phyloP scores from a whole-genome alignment of 73 alveolate genomes.

The Tetrahymena thermophila region DNA sequence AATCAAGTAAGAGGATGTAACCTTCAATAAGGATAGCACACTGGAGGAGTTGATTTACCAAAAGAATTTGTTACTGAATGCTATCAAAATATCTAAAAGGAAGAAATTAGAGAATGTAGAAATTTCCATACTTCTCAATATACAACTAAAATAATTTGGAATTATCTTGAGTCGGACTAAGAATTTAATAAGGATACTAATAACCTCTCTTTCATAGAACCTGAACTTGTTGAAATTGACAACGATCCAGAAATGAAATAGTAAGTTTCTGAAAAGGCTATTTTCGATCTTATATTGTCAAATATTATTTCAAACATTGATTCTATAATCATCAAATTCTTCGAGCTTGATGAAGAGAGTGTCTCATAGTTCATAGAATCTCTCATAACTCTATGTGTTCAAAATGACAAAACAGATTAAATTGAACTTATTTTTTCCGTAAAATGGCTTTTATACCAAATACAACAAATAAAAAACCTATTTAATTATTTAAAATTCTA shows the following conservation, averaged over 20 bases:
- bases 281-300: neutral
- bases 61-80: neutral
- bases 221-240: neutral
- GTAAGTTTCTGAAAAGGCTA: neutral
- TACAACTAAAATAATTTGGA: neutral
- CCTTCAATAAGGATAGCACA: neutral
- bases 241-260: neutral
- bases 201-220: neutral
- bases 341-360: neutral
- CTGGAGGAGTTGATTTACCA: neutral
- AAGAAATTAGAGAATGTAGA: neutral
- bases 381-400: neutral
- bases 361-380: neutral
- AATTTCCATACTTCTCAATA: neutral
- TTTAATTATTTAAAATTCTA: too few species aligned
- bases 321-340: neutral
- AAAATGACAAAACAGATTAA: neutral
- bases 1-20: neutral
- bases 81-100: neutral
- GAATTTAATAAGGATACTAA: neutral
- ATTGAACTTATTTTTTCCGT: neutral
- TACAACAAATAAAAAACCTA: too few species aligned
- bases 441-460: too few species aligned
- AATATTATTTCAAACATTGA: neutral
- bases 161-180: neutral